A percentile compares a stretch with the other conserved stretches of the same genome.
These are phyloP conservation scores for Ilex aquifolium DNA, from an alignment of 257 asterid species.

Conservation along the genomic window DNA sequence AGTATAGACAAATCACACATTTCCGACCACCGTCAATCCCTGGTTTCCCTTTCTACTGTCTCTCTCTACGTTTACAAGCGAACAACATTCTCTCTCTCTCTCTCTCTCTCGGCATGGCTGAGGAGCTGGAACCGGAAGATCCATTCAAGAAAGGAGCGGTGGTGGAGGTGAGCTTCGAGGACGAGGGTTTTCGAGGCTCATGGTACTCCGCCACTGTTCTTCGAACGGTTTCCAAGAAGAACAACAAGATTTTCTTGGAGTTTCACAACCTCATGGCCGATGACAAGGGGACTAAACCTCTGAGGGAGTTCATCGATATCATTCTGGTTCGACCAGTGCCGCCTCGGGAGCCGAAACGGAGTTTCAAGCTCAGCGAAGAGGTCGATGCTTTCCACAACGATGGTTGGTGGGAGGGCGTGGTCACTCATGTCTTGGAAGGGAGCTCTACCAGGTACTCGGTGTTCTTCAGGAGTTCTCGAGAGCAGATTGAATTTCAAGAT, in stretches of 20 bases:
- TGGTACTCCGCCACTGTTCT: background rate
- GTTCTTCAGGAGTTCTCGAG: too few species aligned
- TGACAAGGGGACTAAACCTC: background rate
- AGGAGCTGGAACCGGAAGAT: too few species aligned
- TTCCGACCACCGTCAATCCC: too few species aligned
- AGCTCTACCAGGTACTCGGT: too few species aligned
- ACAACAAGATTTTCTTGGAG: background rate
- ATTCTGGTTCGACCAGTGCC: background rate
- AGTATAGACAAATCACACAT: too few species aligned
- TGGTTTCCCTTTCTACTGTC: too few species aligned
- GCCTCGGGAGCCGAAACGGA: background rate
- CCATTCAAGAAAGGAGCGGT: too few species aligned
- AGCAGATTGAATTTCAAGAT: background rate
- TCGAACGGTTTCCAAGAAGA: background rate
- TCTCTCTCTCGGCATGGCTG: too few species aligned
- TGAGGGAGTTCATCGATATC: background rate
- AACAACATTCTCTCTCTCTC: too few species aligned
- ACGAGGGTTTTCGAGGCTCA: background rate
- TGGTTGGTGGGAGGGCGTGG: background rate
- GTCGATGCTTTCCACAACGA: slow-evolving; percentile 3
- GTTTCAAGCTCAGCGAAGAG: slow-evolving; percentile 1
- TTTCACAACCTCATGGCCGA: background rate
- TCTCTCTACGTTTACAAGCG: too few species aligned
- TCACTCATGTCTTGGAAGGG: background rate
- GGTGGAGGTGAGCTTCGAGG: background rate